Conservation (phyloP, 1,284 basidiomycete species). For the Neolentinus lepideus region DNA sequence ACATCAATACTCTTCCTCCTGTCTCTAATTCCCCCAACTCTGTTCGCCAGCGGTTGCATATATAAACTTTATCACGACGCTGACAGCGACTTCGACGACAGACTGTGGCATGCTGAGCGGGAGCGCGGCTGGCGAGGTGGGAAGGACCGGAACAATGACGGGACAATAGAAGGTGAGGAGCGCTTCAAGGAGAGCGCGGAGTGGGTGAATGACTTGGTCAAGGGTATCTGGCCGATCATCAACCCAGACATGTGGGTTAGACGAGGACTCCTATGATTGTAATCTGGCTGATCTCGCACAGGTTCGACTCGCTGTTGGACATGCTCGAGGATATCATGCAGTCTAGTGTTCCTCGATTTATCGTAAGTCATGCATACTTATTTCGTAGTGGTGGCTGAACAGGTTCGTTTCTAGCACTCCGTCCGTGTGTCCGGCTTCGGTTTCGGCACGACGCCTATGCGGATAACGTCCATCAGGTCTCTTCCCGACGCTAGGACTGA, state of each 20-base stretch:
- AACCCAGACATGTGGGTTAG: constrained; percentile 25
- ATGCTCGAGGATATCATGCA: constrained; percentile 37
- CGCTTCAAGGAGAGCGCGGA: constrained; percentile 30
- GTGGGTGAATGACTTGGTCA: constrained; percentile 29
- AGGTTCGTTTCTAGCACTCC: constrained; percentile 19
- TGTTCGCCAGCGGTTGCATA: constrained; percentile 21
- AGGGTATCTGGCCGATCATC: constrained; percentile 30
- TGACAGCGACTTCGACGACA: constrained; percentile 24
- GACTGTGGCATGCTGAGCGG: constrained; percentile 29
- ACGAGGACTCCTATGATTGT: background rate
- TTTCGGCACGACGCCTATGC: constrained; percentile 25
- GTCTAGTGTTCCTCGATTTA: constrained; percentile 27
- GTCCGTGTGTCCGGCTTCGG: constrained; percentile 28
- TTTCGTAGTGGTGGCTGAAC: background rate
- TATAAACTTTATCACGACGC: constrained; percentile 22
- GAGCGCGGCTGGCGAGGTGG: constrained; percentile 27
- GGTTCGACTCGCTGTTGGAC: constrained; percentile 26
- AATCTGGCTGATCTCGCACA: constrained; percentile 4
- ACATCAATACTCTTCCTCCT: constrained; percentile 17
- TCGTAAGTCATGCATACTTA: constrained; percentile 17
- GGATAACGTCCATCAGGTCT: constrained; percentile 29
- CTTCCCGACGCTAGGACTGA: constrained; percentile 21
- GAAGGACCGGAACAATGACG: constrained; percentile 23
- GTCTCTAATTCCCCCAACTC: constrained; percentile 18
- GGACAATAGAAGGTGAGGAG: constrained; percentile 21